These are phyloP conservation scores for Pouteria campechiana DNA, from an alignment of 179 eudicot genomes.

Conservation along the genomic window DNA sequence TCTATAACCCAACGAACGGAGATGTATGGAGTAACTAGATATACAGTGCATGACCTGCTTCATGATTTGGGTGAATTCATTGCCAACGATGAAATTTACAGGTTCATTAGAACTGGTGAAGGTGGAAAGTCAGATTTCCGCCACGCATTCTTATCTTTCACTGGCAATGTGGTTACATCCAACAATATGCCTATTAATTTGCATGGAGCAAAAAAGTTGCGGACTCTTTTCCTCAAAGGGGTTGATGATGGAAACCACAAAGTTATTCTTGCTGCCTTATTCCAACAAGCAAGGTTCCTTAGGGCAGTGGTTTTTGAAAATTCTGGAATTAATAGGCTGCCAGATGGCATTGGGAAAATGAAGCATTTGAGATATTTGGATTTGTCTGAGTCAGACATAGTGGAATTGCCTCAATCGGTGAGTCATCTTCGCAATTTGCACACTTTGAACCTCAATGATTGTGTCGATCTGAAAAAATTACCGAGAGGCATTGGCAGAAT, in stretches of 20 bases:
- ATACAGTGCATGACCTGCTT: slow-evolving; percentile 9
- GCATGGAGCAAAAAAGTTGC: background rate
- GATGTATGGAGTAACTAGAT: background rate
- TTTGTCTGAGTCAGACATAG: slow-evolving; percentile 1
- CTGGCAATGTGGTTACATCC: background rate
- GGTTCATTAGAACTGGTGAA: background rate
- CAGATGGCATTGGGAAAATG: slow-evolving; percentile 1
- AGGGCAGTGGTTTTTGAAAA: slow-evolving; percentile 5
- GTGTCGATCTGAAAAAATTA: slow-evolving; percentile 1
- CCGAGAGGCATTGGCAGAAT: slow-evolving; percentile 1
- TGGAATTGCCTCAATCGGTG: slow-evolving; percentile 6
- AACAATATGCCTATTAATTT: background rate
- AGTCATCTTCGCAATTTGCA: slow-evolving; percentile 9
- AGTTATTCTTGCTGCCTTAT: background rate
- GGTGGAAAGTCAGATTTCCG: background rate
- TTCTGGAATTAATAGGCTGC: background rate
- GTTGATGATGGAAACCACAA: background rate
- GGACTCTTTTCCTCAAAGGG: slow-evolving; percentile 1
- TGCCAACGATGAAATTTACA: background rate
- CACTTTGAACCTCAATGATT: slow-evolving; percentile 5
- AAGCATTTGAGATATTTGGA: slow-evolving; percentile 10
- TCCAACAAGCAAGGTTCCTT: background rate
- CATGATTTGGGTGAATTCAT: slow-evolving; percentile 10
- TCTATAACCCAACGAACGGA: slow-evolving; percentile 6
- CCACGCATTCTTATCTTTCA: background rate